Evolutionary conservation across 2,329 filamentous ascomycete species (phyloP), one percentile per base, ranked within the genome.

Genomic region (Aspergillus sp.): DNA sequence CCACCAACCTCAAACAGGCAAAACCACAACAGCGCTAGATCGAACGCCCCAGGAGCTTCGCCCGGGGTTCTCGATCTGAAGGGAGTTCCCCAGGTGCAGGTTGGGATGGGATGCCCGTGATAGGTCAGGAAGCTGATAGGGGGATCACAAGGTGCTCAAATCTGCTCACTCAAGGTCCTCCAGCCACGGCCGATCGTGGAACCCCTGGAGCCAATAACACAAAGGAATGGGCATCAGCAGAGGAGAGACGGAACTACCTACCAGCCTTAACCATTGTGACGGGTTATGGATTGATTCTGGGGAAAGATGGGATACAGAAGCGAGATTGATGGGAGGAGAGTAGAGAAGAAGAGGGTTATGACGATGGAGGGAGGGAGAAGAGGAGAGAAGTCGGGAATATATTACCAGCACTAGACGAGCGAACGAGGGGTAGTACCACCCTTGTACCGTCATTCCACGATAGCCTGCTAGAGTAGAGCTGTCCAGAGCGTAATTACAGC

Each of bases 261-360:
- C 91, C 90, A 81, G 93, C 92, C 85, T 96, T 97, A 83, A 97
- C 92, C 92, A 97, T 97, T 86, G 86, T 96, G 88, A 80, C 78
- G 80, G 78, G 80, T 76, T 71, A 56, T 64, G 59, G 52, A 46
- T 64, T 64, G 41, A 49, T 57, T 54, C 57, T 57, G 16, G 17
- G 46, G 45, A 47, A 45, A 53, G 34, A 29, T 29, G 25, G 25
- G 25, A 29, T 29, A 29, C 25, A 29, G 7, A 6, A 45, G 46
- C 43, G 42, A 41, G 16, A 52, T 53, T 47, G 57, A 54, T 47
- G 34, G 52, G 49, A 32, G 25, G 25, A 44, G 38, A 42, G 10
- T 16, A 45, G 40, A 54, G 55, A 50, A 55, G 54, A 49, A 36
- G 48, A 17, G 40, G 40, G 9, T 17, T 42, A 42, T 42, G 46